These are phyloP conservation scores for Podospora sp. DNA, from an alignment of 495 filamentous ascomycete genomes.

Conservation along the genomic window DNA sequence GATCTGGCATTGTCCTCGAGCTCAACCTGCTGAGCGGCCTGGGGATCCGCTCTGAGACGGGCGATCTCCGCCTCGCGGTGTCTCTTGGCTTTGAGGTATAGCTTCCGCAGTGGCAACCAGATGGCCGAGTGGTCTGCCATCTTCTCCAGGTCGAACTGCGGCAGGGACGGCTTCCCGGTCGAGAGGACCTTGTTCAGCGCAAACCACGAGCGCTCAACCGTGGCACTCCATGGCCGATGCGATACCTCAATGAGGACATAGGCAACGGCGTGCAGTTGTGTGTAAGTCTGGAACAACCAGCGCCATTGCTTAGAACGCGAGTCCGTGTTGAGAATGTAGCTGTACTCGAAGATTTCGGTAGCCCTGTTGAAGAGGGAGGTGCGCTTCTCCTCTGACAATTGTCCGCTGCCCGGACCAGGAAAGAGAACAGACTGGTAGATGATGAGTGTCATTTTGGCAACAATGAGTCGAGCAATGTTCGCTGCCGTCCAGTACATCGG, in stretches of 20 bases:
- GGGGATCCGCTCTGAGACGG: slow-evolving; percentile 44
- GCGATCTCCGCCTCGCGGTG: slow-evolving; percentile 54
- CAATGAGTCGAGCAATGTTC: slow-evolving; percentile 67
- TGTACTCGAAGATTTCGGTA: slow-evolving; percentile 76
- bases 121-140: slow-evolving; percentile 57
- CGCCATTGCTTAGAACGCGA: slow-evolving; percentile 65
- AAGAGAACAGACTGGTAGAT: slow-evolving; percentile 56
- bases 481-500: slow-evolving; percentile 72
- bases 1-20: slow-evolving; percentile 38
- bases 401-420: slow-evolving; percentile 43
- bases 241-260: slow-evolving; percentile 78
- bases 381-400: slow-evolving; percentile 59
- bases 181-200: slow-evolving; percentile 66
- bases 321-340: slow-evolving; percentile 62
- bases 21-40: slow-evolving; percentile 46
- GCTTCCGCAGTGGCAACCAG: slow-evolving; percentile 72
- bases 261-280: slow-evolving; percentile 80
- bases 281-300: slow-evolving; percentile 82
- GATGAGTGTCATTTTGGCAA: slow-evolving; percentile 60
- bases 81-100: slow-evolving; percentile 67
- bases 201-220: slow-evolving; percentile 80
- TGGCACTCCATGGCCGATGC: slow-evolving; percentile 63
- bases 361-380: slow-evolving; percentile 74
- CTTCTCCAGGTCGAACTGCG: slow-evolving; percentile 52
- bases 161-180: slow-evolving; percentile 45